Percentiles rank a stretch among this genome's conserved stretches.
Evolutionary conservation across 2,329 filamentous ascomycete species (phyloP).

Genomic region (Trichophyton benhamiae): DNA sequence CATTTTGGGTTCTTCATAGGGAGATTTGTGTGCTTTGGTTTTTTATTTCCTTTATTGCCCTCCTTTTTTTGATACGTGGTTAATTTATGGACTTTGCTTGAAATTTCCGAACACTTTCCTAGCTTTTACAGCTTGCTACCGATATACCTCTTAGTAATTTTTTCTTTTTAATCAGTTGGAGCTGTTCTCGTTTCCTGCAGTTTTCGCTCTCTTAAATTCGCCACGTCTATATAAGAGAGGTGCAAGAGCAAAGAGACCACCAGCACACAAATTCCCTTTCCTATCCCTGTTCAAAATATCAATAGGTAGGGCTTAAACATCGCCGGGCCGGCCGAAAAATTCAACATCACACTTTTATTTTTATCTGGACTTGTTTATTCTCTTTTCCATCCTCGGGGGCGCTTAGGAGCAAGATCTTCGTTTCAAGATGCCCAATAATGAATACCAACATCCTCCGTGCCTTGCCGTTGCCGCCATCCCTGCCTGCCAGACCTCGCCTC

Average conservation of each 20-base stretch:
- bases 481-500: neutral
- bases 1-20: conserved; percentile 1
- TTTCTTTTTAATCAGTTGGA: neutral
- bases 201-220: neutral
- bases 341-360: neutral
- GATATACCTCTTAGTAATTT: conserved; percentile 1
- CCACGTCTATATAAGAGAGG: neutral
- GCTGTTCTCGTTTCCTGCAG: neutral
- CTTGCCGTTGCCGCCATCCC: neutral
- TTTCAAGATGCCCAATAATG: neutral
- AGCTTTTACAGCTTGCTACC: neutral
- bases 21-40: conserved; percentile 2
- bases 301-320: neutral
- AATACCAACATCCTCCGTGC: neutral
- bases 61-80: neutral
- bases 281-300: neutral
- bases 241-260: neutral
- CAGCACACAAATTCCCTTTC: neutral
- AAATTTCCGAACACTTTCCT: neutral
- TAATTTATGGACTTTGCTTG: conserved; percentile 3
- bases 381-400: neutral
- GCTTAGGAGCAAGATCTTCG: neutral
- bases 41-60: neutral
- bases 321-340: neutral
- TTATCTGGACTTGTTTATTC: neutral